Evolutionary conservation across 1,284 basidiomycete genomes (phyloP), one percentile per base, ranked within the genome.

Genomic region (Peniophora sp.): DNA sequence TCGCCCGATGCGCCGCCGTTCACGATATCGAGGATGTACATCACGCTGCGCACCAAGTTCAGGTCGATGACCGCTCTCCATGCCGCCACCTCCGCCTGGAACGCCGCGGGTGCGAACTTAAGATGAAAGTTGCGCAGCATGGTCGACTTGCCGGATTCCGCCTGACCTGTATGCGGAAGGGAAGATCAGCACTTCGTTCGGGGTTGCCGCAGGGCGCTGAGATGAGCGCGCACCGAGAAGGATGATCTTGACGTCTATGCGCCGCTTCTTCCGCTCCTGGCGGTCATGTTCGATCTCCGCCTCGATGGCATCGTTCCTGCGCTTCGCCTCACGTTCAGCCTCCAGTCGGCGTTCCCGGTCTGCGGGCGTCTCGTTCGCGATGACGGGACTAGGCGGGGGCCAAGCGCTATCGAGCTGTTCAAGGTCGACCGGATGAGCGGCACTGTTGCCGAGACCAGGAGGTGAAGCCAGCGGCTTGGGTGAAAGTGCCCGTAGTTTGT

Each of bases 91-190:
- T 84, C 79, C 1, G 73, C 70, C 47, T 72, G 64, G 59, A 85
- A 82, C 1, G 79, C 70, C 52, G 73, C 73, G 0, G 82, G 82
- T 9, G 79, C 74, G 57, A 80, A 81, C 52, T 75, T 70, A 15
- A 83, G 66, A 55, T 83, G 79, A 56, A 83, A 79, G 60, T 81
- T 81, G 64, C 83, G 83, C 37, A 85, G 65, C 46, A 82, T 71
- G 0, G 82, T 83, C 0, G 80, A 83, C 59, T 85, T 83, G 20
- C 82, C 81, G 1, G 79, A 80, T 64, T 83, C 80, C 22, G 81
- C 76, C 62, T 83, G 81, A 48, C 82, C 81, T 82, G 54, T 23
- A 12, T 17, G 42, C 35, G 46, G 47, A 45, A 15, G 49, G 46
- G 42, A 39, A 24, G 35, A 22, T 47, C 42, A 41, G 24, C 35